Percentiles rank a stretch among this genome's conserved stretches.
phyloP scores from a whole-genome alignment of 257 asterid species.

The Apocynum venetum region DNA sequence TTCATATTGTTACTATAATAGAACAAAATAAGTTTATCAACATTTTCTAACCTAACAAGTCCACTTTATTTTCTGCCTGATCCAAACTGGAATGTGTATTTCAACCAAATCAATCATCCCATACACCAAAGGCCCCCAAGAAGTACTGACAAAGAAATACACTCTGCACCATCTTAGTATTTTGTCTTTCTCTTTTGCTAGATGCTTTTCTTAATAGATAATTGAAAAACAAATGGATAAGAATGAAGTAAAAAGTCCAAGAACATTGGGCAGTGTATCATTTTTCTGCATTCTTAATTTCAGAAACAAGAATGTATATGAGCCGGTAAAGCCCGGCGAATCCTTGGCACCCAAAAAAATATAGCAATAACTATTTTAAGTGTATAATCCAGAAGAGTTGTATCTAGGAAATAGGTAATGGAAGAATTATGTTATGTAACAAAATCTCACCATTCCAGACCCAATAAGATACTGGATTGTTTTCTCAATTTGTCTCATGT shows the following conservation, averaged over 20 bases:
- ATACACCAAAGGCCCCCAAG: not conserved
- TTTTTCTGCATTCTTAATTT: not conserved
- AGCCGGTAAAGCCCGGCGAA: not conserved
- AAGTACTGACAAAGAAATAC: not conserved
- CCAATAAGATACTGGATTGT: constrained; percentile 82
- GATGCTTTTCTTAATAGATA: not conserved
- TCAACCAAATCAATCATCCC: not conserved
- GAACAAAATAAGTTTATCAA: not conserved
- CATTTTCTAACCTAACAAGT: not conserved
- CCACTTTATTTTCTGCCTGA: not conserved
- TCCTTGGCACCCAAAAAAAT: not conserved
- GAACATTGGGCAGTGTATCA: not conserved
- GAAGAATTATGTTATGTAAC: not conserved
- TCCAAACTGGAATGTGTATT: not conserved
- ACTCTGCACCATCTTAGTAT: not conserved
- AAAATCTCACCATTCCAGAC: constrained; percentile 71
- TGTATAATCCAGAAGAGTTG: not conserved
- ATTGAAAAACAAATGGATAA: not conserved
- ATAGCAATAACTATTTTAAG: not conserved
- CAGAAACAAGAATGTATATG: not conserved
- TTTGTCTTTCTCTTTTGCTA: not conserved
- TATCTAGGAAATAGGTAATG: not conserved
- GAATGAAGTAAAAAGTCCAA: not conserved
- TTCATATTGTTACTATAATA: not conserved
- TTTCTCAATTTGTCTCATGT: constrained; percentile 79